Evolutionary conservation across 2,329 filamentous ascomycete species (phyloP), one percentile per base, ranked within the genome.

Genomic region (Ophiocordyceps camponoti-saundersi): DNA sequence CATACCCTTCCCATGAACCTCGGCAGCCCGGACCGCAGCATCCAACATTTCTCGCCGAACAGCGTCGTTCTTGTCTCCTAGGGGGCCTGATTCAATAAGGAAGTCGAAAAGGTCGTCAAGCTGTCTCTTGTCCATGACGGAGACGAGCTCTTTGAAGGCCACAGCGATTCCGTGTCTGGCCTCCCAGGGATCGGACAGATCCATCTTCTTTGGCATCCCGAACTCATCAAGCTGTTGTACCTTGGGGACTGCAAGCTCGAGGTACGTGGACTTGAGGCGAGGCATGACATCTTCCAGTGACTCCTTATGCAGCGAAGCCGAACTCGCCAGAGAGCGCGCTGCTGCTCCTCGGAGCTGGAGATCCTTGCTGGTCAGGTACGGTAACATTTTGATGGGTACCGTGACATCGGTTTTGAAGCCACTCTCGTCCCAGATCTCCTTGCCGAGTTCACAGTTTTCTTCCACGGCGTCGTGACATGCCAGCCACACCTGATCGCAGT

Each of bases 391-490:
- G 48, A 71, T 61, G 8, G 85, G 78, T 10, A 85, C 75, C 7
- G 82, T 71, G 20, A 76, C 67, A 1, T 77, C 73, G 13, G 90
- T 66, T 49, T 82, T 67, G 50, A 96, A 82, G 8, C 78, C 82
- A 59, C 90, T 94, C 57, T 95, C 92, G 57, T 94, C 87, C 92
- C 92, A 98, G 34, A 98, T 95, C 13, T 90, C 85, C 46, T 73
- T 75, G 7, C 85, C 90, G 46, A 94, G 70, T 43, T 88, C 85
- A 10, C 74, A 75, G 56, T 96, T 96, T 60, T 96, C 89, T 42
- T 83, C 78, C 20, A 87, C 78, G 55, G 94, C 86, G 53, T 98
- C 92, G 56, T 98, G 89, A 57, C 81, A 90, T 42, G 85, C 85
- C 41, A 98, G 72, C 88, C 88, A 98, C 21, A 98, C 83, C 59